phyloP scores from a whole-genome alignment of 139 green algal genomes.

The Axilococcus clingmanii region DNA sequence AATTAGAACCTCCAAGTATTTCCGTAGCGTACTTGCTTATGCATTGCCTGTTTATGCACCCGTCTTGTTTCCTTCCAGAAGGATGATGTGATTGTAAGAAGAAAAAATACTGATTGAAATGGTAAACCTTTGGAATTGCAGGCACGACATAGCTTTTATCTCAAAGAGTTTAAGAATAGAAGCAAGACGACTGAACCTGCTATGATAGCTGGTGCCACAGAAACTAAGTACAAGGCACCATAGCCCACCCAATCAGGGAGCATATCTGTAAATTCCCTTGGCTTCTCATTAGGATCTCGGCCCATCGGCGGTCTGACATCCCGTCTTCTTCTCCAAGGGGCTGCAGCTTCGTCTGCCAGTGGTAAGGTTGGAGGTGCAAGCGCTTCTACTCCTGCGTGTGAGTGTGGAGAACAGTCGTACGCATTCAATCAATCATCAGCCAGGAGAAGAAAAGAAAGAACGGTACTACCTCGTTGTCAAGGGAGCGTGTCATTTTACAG shows the following conservation, averaged over 20 bases:
- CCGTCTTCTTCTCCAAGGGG: slow-evolving; percentile 13
- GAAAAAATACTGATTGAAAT: no score
- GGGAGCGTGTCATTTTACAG: no score
- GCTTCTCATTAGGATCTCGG: slow-evolving; percentile 53
- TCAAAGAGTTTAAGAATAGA: slow-evolving; percentile 79
- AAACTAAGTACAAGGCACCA: slow-evolving; percentile 68
- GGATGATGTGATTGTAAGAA: no score
- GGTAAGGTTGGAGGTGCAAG: slow-evolving; percentile 3
- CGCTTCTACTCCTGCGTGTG: slow-evolving; percentile 1
- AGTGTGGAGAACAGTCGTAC: no score
- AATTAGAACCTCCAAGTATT: no score
- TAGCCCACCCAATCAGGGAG: slow-evolving; percentile 81
- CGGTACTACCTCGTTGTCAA: no score
- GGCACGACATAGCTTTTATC: slow-evolving; percentile 34
- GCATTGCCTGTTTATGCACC: no score
- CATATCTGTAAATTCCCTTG: slow-evolving; percentile 48
- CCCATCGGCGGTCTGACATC: slow-evolving; percentile 28
- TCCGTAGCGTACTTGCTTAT: no score
- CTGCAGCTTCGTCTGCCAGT: slow-evolving; percentile 17
- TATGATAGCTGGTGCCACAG: slow-evolving; percentile 65
- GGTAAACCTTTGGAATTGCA: no score
- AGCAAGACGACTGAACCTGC: slow-evolving; percentile 49
- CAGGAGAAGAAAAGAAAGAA: background rate
- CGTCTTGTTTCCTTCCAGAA: no score
- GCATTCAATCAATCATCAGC: slow-evolving; percentile 1